Evolutionary conservation across 768 basidiomycete species (phyloP).

Genomic region (Collybia mongolica): DNA sequence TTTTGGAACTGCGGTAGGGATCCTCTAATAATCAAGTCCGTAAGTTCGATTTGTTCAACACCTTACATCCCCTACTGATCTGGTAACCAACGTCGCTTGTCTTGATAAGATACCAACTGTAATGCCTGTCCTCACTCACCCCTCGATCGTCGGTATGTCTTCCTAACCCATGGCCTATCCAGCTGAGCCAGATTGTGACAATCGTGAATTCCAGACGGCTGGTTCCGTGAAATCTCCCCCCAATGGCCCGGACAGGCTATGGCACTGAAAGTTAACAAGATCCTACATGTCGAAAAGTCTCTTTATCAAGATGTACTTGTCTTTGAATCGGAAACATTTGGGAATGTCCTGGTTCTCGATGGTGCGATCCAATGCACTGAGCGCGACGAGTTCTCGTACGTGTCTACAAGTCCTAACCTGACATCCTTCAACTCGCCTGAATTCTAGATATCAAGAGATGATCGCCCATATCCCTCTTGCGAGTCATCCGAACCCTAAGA

Average conservation of each 20-base stretch:
- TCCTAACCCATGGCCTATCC: background rate
- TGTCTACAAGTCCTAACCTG: slow-evolving; percentile 14
- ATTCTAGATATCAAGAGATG: slow-evolving; percentile 93
- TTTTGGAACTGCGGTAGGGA: too few species aligned
- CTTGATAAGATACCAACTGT: background rate
- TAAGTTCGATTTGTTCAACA: too few species aligned
- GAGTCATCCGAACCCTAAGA: slow-evolving; percentile 93
- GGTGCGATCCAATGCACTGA: slow-evolving; percentile 97
- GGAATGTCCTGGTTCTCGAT: slow-evolving; percentile 96
- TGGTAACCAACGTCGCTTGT: background rate
- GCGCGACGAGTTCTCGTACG: slow-evolving; percentile 97
- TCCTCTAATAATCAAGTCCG: too few species aligned
- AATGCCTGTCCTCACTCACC: slow-evolving; percentile 59
- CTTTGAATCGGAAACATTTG: slow-evolving; percentile 93
- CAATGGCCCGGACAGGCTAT: slow-evolving; percentile 99
- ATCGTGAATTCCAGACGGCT: slow-evolving; percentile 62
- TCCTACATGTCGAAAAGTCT: slow-evolving; percentile 92
- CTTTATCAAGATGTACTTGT: slow-evolving; percentile 97
- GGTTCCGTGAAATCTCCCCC: slow-evolving; percentile 93
- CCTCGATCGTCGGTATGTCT: slow-evolving; percentile 48
- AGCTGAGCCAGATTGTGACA: background rate
- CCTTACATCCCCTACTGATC: too few species aligned
- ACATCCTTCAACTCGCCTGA: background rate
- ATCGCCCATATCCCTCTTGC: slow-evolving; percentile 96
- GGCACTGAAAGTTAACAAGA: slow-evolving; percentile 94